phyloP scores from a whole-genome alignment of 1,139 yeast genomes.

The Hemisphaericaspora lyxosophila region DNA sequence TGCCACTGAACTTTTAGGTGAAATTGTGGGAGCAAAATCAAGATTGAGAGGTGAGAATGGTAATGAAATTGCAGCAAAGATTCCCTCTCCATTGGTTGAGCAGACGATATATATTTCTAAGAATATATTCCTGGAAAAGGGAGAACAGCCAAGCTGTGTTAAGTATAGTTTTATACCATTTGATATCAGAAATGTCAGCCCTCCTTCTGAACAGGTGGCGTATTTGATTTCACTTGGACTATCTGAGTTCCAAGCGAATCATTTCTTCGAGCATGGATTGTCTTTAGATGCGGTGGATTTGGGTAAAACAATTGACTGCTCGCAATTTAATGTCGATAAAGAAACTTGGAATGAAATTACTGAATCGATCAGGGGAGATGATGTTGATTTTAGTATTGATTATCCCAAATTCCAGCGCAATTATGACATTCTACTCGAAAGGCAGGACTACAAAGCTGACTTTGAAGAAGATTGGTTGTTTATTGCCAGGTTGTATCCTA shows the following conservation, averaged over 20 bases:
- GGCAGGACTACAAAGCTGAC: slow-evolving; percentile 30
- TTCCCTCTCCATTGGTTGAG: slow-evolving; percentile 33
- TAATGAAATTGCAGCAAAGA: slow-evolving; percentile 15
- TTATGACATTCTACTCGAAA: slow-evolving; percentile 18
- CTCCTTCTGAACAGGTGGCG: slow-evolving; percentile 51
- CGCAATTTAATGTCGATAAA: slow-evolving; percentile 23
- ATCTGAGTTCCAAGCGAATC: slow-evolving; percentile 37
- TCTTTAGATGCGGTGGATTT: slow-evolving; percentile 19
- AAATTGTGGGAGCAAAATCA: slow-evolving; percentile 25
- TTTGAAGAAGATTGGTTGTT: slow-evolving; percentile 50
- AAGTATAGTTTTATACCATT: slow-evolving; percentile 39
- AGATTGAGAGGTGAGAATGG: slow-evolving; percentile 9
- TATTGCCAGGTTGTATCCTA: slow-evolving; percentile 52
- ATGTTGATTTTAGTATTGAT: slow-evolving; percentile 16
- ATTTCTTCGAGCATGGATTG: slow-evolving; percentile 31
- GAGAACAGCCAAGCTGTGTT: slow-evolving; percentile 23
- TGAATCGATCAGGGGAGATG: slow-evolving; percentile 13
- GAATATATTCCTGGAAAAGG: slow-evolving; percentile 28
- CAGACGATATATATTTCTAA: slow-evolving; percentile 37
- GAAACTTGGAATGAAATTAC: slow-evolving; percentile 23
- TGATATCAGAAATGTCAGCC: slow-evolving; percentile 47
- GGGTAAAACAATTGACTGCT: slow-evolving; percentile 26
- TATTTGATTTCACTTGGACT: slow-evolving; percentile 50
- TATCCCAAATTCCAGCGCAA: slow-evolving; percentile 14
- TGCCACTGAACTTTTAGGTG: slow-evolving; percentile 35